Evolutionary conservation across 2,329 filamentous ascomycete genomes (phyloP).

Genomic region (Neofusicoccum parvum): DNA sequence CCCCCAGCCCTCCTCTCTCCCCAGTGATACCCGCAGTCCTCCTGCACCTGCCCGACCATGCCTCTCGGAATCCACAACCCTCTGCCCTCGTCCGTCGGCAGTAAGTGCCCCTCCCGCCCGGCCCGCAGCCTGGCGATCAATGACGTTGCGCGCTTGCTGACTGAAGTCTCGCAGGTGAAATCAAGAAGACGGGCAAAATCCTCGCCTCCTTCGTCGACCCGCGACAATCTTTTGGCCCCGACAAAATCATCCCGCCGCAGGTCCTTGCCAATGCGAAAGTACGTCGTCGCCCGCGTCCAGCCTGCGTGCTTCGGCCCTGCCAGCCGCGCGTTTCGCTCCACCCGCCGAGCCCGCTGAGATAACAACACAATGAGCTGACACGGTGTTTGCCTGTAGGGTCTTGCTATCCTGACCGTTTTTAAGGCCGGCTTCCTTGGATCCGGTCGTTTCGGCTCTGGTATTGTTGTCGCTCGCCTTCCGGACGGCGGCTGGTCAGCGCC

Average conservation of each 20-base stretch:
- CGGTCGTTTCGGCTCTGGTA: conserved; percentile 77
- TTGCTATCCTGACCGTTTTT: conserved; percentile 82
- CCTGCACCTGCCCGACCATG: conserved; percentile 12
- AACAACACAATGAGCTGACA: conserved; percentile 20
- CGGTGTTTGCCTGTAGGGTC: conserved; percentile 56
- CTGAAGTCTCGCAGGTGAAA: conserved; percentile 70
- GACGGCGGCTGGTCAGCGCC: conserved; percentile 82
- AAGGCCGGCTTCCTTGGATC: conserved; percentile 86
- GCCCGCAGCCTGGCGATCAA: conserved; percentile 23
- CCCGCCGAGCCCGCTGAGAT: neutral
- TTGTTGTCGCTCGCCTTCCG: conserved; percentile 77
- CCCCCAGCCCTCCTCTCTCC: neutral
- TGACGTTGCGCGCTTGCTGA: conserved; percentile 36
- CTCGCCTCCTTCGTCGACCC: conserved; percentile 93
- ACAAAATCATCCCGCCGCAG: conserved; percentile 93
- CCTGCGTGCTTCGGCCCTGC: neutral
- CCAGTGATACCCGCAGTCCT: conserved; percentile 11
- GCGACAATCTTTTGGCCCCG: conserved; percentile 87
- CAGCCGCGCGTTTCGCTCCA: conserved; percentile 17
- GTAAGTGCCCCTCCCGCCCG: conserved; percentile 39
- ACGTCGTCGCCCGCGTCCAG: conserved; percentile 25
- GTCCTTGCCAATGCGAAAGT: conserved; percentile 92
- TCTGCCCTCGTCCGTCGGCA: conserved; percentile 55
- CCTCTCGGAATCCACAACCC: conserved; percentile 55
- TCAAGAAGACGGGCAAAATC: conserved; percentile 96